Percentiles rank a stretch among this genome's conserved stretches.
phyloP scores from a whole-genome alignment of 495 filamentous ascomycete species.

The Penicillium diatomitis region DNA sequence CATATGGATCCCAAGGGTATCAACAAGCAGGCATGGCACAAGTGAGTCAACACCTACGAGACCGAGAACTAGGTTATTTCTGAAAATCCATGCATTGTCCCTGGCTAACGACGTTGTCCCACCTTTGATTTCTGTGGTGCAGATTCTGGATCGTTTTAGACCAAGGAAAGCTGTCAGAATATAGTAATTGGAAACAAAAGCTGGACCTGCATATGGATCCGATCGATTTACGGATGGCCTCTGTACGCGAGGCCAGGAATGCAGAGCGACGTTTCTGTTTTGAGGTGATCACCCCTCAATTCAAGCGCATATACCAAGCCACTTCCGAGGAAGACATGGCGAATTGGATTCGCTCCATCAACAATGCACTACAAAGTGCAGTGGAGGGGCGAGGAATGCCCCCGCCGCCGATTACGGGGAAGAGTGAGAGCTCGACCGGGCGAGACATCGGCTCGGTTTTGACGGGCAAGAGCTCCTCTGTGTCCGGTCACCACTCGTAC shows the following conservation, averaged over 20 bases:
- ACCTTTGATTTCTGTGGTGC: neutral
- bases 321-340: conserved; percentile 97
- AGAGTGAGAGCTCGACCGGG: conserved; percentile 47
- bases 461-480: conserved; percentile 85
- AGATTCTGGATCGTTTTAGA: conserved; percentile 99
- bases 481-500: conserved; percentile 50
- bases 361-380: conserved; percentile 93
- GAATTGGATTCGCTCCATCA: conserved; percentile 92
- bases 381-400: conserved; percentile 68
- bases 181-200: conserved; percentile 98
- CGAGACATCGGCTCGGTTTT: conserved; percentile 85
- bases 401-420: conserved; percentile 29
- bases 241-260: conserved; percentile 88
- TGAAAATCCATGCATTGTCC: too few relatives aligned
- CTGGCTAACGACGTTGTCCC: too few relatives aligned
- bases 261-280: conserved; percentile 95
- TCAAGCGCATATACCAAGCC: conserved; percentile 93
- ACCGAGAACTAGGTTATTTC: too few relatives aligned
- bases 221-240: conserved; percentile 94
- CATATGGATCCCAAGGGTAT: conserved; percentile 91
- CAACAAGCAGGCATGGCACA: conserved; percentile 98
- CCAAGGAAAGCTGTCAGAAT: conserved; percentile 91
- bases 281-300: conserved; percentile 95
- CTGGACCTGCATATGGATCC: conserved; percentile 97
- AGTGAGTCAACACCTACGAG: conserved; percentile 51